phyloP scores from a whole-genome alignment of 2,329 filamentous ascomycete genomes.

The Aspergillus sp. region DNA sequence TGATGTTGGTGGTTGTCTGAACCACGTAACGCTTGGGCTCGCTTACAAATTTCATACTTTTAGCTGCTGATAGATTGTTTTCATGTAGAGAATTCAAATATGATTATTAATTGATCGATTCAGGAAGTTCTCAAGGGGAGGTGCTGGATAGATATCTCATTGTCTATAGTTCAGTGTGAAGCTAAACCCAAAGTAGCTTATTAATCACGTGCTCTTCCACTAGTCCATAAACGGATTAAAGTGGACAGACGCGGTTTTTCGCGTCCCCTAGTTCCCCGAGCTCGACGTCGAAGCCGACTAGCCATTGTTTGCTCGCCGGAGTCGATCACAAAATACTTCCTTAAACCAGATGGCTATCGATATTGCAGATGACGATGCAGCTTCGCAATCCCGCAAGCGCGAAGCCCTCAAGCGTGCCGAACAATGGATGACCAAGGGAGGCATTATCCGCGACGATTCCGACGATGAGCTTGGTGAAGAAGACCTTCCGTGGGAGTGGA shows the following conservation, averaged over 20 bases:
- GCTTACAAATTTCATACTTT: no score
- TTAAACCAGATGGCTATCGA: conserved; percentile 20
- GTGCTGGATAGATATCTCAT: no score
- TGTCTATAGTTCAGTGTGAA: no score
- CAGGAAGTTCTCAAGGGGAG: no score
- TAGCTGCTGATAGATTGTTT: no score
- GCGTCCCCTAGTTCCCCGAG: conserved; percentile 18
- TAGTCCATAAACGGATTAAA: conserved; percentile 20
- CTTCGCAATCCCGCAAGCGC: conserved; percentile 15
- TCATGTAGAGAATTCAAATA: no score
- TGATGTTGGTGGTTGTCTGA: no score
- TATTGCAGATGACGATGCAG: conserved; percentile 16
- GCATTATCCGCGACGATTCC: conserved; percentile 72
- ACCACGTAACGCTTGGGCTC: no score
- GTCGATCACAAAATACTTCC: neutral
- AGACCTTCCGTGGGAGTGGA: conserved; percentile 76
- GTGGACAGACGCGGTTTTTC: conserved; percentile 32
- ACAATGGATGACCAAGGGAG: conserved; percentile 57
- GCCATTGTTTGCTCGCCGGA: conserved; percentile 2
- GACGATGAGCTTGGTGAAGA: conserved; percentile 81
- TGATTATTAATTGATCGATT: no score
- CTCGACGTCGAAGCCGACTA: neutral
- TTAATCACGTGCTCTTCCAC: neutral
- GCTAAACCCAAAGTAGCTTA: conserved; percentile 26
- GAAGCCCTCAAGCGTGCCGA: conserved; percentile 40